Evolutionary conservation across 2,329 filamentous ascomycete genomes (phyloP).

Genomic region (Fusarium subtropicale): DNA sequence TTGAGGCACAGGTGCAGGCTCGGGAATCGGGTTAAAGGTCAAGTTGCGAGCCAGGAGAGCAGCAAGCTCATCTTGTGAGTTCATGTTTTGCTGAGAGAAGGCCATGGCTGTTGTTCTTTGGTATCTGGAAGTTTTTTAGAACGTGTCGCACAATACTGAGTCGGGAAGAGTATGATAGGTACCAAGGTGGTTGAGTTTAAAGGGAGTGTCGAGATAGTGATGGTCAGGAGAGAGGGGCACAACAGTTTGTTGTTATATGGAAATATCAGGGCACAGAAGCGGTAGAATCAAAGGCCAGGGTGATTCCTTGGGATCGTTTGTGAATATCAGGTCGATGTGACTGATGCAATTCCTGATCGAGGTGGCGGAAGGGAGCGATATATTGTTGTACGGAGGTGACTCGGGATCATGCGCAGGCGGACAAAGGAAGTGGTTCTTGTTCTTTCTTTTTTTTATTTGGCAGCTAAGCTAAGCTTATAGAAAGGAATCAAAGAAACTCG

Average conservation of each 20-base stretch:
- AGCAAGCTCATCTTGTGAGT: constrained; percentile 85
- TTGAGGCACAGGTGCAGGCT: constrained; percentile 36
- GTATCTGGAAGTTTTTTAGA: constrained; percentile 29
- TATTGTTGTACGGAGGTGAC: constrained; percentile 20
- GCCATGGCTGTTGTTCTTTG: constrained; percentile 50
- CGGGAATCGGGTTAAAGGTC: constrained; percentile 64
- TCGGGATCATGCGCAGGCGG: constrained; percentile 37
- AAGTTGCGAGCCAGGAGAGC: constrained; percentile 82
- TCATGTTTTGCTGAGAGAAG: constrained; percentile 61
- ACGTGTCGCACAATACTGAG: not conserved
- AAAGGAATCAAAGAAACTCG: constrained; percentile 26
- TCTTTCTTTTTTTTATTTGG: constrained; percentile 42
- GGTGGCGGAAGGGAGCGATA: constrained; percentile 39
- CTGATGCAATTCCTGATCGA: constrained; percentile 18
- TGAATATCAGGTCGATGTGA: constrained; percentile 18
- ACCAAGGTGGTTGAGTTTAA: constrained; percentile 23
- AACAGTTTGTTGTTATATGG: not conserved
- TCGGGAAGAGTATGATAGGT: constrained; percentile 11
- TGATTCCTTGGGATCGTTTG: constrained; percentile 4
- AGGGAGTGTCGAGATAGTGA: constrained; percentile 4
- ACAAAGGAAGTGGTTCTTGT: constrained; percentile 35
- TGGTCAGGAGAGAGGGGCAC: not conserved
- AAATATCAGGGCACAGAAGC: constrained; percentile 4
- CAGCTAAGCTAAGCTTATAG: constrained; percentile 46
- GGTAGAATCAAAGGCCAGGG: constrained; percentile 5